Evolutionary conservation across 306 rosid genomes (phyloP).

Genomic region (Fragaria nilgerrensis): DNA sequence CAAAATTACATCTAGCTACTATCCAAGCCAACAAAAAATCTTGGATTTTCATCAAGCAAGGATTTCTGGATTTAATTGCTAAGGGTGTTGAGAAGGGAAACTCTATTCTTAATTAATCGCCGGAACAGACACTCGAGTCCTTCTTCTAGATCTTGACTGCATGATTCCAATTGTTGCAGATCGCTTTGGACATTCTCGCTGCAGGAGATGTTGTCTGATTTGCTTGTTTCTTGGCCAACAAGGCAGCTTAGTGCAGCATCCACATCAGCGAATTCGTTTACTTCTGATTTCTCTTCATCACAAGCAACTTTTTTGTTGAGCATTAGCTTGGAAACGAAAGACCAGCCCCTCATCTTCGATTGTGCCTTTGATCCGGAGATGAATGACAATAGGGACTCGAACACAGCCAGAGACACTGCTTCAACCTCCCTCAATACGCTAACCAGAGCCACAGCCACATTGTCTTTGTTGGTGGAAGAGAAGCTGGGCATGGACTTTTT

Average conservation of each 20-base stretch:
- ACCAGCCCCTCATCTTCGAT: slow-evolving; percentile 34
- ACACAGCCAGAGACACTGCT: slow-evolving; percentile 27
- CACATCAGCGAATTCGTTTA: slow-evolving; percentile 42
- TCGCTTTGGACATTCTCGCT: slow-evolving; percentile 21
- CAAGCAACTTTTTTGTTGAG: slow-evolving; percentile 31
- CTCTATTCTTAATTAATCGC: slow-evolving; percentile 44
- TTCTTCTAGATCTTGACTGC: slow-evolving; percentile 45
- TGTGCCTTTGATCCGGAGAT: slow-evolving; percentile 31
- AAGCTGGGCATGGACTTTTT: slow-evolving; percentile 8
- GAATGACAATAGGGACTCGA: slow-evolving; percentile 45
- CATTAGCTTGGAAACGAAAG: slow-evolving; percentile 40
- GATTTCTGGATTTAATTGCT: slow-evolving; percentile 25
- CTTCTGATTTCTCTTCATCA: slow-evolving; percentile 19
- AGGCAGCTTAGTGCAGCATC: slow-evolving; percentile 27
- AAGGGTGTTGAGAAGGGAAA: slow-evolving; percentile 47
- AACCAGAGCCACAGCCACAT: slow-evolving; percentile 23
- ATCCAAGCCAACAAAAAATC: slow-evolving; percentile 26
- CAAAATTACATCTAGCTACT: slow-evolving; percentile 14
- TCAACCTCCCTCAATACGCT: slow-evolving; percentile 36
- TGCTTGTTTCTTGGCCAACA: slow-evolving; percentile 22
- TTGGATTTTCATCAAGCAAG: slow-evolving; percentile 7
- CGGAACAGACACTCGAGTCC: slow-evolving; percentile 37
- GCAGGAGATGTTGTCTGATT: slow-evolving; percentile 14
- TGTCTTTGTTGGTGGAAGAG: slow-evolving; percentile 21
- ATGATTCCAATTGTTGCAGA: slow-evolving; percentile 37